These are phyloP conservation scores for Starmera quercuum DNA, from an alignment of 805 yeast species.

Conservation along the genomic window DNA sequence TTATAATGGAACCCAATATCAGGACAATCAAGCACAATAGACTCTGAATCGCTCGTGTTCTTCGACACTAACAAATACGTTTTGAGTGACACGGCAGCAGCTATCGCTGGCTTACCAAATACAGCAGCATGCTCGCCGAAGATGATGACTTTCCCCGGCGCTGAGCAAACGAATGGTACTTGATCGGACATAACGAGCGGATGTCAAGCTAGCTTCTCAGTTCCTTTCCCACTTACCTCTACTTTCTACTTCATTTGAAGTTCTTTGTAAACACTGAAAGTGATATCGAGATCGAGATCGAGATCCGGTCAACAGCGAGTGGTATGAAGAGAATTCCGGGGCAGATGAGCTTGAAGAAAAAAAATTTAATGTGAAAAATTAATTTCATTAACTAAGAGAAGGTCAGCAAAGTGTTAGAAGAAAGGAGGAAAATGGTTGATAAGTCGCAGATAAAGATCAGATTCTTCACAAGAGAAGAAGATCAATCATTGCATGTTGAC, in stretches of 20 bases:
- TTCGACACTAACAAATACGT: constrained; percentile 68
- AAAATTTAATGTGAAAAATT: background rate
- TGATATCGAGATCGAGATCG: too few relatives aligned
- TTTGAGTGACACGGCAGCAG: constrained; percentile 85
- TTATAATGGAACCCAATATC: constrained; percentile 61
- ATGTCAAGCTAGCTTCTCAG: too few relatives aligned
- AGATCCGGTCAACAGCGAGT: background rate
- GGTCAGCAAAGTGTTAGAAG: background rate
- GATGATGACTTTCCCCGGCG: constrained; percentile 94
- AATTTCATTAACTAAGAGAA: background rate
- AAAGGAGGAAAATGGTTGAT: constrained; percentile 13
- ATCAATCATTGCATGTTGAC: constrained; percentile 62
- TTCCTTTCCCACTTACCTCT: too few relatives aligned
- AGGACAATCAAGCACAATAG: constrained; percentile 67
- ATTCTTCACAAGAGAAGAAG: constrained; percentile 81
- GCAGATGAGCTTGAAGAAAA: constrained; percentile 1
- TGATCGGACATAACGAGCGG: too few relatives aligned
- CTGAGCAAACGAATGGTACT: constrained; percentile 67
- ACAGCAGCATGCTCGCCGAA: constrained; percentile 98
- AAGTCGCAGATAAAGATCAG: constrained; percentile 72
- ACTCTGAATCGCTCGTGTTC: constrained; percentile 28
- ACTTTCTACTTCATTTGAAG: too few relatives aligned
- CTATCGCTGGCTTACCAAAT: constrained; percentile 87
- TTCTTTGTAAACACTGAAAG: too few relatives aligned
- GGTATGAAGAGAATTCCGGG: background rate